phyloP scores from a whole-genome alignment of 768 basidiomycete species.

The Galerina sulciceps region DNA sequence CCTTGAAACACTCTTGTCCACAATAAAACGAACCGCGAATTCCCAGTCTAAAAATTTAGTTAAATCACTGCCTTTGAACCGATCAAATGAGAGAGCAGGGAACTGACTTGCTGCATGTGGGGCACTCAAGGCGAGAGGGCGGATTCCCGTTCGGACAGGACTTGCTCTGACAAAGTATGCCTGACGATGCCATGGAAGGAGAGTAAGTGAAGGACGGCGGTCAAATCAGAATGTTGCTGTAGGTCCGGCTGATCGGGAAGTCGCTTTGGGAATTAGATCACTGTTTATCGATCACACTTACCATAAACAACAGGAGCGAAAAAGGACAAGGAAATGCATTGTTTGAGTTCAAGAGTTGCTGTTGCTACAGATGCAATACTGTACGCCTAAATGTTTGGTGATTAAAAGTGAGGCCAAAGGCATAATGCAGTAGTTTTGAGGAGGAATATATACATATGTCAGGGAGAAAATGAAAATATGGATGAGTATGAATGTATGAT shows the following conservation, averaged over 20 bases:
- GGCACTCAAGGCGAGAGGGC: conserved; percentile 87
- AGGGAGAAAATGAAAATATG: background rate
- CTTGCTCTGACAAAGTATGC: conserved; percentile 66
- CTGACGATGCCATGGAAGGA: conserved; percentile 22
- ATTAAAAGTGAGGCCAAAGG: conserved; percentile 1
- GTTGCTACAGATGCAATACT: conserved; percentile 5
- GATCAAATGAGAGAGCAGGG: conserved; percentile 1
- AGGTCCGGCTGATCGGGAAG: background rate
- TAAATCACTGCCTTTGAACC: conserved; percentile 5
- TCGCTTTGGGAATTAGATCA: background rate
- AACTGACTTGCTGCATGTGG: conserved; percentile 88
- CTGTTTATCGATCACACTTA: conserved; percentile 20
- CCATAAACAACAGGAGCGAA: conserved; percentile 9
- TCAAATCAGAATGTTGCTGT: background rate
- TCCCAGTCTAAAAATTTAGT: conserved; percentile 58
- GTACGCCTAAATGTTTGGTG: conserved; percentile 8
- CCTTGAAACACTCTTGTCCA: conserved; percentile 95
- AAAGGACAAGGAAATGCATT: background rate
- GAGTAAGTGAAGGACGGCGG: conserved; percentile 9
- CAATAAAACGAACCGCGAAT: conserved; percentile 91
- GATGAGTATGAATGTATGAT: conserved; percentile 7
- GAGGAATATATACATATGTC: conserved; percentile 23
- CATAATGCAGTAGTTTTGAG: conserved; percentile 13
- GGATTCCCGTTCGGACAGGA: conserved; percentile 82
- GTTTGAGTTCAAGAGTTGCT: background rate